Percentiles rank a stretch among this genome's conserved stretches.
phyloP scores from a whole-genome alignment of 345 rosid species.

The Citrus inodora region DNA sequence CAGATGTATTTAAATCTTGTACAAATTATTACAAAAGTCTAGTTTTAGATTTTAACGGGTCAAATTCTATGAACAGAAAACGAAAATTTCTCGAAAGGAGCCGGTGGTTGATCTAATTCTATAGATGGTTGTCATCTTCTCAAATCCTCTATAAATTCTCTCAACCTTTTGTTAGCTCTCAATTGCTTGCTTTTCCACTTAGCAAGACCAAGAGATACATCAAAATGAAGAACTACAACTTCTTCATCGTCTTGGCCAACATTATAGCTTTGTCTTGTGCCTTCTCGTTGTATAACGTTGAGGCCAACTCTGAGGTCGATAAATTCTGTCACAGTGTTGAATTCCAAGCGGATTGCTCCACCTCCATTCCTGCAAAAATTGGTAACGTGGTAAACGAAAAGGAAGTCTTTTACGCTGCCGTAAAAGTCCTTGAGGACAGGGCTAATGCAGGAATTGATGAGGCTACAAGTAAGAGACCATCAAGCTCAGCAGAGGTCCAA shows the following conservation, averaged over 20 bases:
- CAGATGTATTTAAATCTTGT: too few relatives aligned
- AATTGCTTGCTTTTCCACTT: too few relatives aligned
- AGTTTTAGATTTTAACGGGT: not conserved
- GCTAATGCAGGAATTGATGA: not conserved
- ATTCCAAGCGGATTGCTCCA: not conserved
- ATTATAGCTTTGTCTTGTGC: not conserved
- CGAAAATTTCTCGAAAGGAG: not conserved
- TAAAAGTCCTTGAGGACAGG: not conserved
- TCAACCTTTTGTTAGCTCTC: not conserved
- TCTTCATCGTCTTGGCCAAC: not conserved
- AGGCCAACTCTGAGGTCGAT: not conserved
- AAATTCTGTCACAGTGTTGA: not conserved
- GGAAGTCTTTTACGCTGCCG: not conserved
- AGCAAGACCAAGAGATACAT: too few relatives aligned
- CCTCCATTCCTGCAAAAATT: not conserved
- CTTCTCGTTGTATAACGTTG: not conserved
- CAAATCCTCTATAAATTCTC: not conserved
- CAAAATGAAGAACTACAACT: not conserved
- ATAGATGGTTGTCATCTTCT: not conserved
- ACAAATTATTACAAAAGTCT: too few relatives aligned
- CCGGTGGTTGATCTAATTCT: not conserved
- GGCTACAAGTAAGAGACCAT: not conserved
- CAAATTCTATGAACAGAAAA: not conserved
- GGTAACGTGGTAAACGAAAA: not conserved
- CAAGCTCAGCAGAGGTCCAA: not conserved